Evolutionary conservation across 2,329 filamentous ascomycete genomes (phyloP), one percentile per base, ranked within the genome.

Genomic region (Arthrinium puccinioides): DNA sequence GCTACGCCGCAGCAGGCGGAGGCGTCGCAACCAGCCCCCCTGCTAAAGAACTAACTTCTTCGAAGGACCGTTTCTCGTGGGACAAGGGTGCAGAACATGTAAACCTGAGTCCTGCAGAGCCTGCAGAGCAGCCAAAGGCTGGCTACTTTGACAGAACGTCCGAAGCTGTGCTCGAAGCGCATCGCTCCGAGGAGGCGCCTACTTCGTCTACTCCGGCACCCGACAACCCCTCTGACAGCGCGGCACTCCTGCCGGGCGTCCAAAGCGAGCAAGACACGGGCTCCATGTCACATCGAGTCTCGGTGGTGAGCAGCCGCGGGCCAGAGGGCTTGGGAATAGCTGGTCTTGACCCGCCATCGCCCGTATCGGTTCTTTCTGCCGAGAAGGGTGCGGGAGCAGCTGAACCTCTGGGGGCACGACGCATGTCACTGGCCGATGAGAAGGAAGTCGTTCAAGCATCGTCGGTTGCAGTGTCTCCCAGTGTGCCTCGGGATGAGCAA

Each of bases 361-460:
- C 69, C 3, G 43, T 64, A 3, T 73, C 68, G 13, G 54, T 56
- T 9, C 35, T 50, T 19, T 58, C 59, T 6, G 60, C 60, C 3
- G 48, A 56, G 18, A 52, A 43, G 20, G 45, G 43, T 9, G 36
- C 51, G 1, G 47, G 52, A 18, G 36, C 30, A 5, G 27, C 33
- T 13, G 33, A 16, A 23, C 4, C 25, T 38, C 29, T 38, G 40
- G 40, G 33, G 32, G 14, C 25, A 38, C 27, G 33, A 54, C 50
- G 20, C 40, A 43, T 37, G 55, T 71, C 69, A 3, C 50, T 67
- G 3, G 59, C 60, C 3, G 66, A 74, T 11, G 69, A 74, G 42
- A 70, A 67, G 43, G 52, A 59, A 9, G 49, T 63, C 15, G 49
- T 57, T 10, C 57, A 59, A 33, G 48, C 55, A 7, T 51, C 60